Percentiles rank a stretch among this genome's conserved stretches.
Evolutionary conservation across 352 stramenopile genomes (phyloP).

Genomic region (Ophiocytium majus): DNA sequence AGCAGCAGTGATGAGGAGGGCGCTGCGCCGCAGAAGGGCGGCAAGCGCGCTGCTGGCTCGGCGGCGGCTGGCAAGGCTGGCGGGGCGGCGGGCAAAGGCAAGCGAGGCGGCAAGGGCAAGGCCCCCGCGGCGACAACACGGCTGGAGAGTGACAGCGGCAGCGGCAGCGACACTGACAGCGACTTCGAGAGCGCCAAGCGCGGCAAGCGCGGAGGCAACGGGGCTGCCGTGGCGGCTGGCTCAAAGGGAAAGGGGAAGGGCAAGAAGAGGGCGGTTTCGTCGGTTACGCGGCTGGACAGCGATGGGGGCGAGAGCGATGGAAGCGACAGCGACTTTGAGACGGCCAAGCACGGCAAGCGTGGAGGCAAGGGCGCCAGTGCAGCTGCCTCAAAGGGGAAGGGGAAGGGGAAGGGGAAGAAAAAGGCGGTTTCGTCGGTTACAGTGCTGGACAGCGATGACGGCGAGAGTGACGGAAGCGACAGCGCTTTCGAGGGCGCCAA

Average conservation of each 20-base stretch:
- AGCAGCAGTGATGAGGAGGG: conserved; percentile 34
- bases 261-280: neutral
- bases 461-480: neutral
- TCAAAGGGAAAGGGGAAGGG: conserved; percentile 41
- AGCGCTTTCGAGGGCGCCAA: too few species aligned
- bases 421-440: neutral
- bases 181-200: too few species aligned
- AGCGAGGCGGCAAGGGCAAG: conserved; percentile 23
- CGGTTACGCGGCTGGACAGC: neutral
- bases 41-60: too few species aligned
- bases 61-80: too few species aligned
- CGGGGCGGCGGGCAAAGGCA: too few species aligned
- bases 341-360: conserved; percentile 43
- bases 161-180: neutral
- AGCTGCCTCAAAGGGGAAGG: conserved; percentile 26
- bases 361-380: neutral
- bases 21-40: conserved; percentile 27
- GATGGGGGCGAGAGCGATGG: conserved; percentile 33
- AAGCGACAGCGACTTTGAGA: conserved; percentile 24
- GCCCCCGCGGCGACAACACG: neutral
- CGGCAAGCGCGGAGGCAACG: neutral
- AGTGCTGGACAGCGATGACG: neutral
- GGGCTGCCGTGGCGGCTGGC: neutral
- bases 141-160: neutral
- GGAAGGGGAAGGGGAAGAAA: neutral